These are phyloP conservation scores for Azolla pinnata DNA, from an alignment of 75 land plant genomes.

Conservation along the genomic window DNA sequence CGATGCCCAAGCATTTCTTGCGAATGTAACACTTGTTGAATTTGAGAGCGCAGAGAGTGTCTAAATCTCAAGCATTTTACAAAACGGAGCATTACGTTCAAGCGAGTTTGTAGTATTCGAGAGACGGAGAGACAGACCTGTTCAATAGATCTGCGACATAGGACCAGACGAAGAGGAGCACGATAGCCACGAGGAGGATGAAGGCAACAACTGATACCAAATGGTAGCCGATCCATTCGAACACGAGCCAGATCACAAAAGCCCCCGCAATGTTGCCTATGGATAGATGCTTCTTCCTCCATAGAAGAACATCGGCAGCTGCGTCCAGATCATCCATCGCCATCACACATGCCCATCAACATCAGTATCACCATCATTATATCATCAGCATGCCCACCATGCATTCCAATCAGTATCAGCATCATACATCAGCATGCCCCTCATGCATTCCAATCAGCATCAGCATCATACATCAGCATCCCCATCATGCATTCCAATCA, in stretches of 20 bases:
- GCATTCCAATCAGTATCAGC: too few relatives aligned
- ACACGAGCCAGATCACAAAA: conserved; percentile 36
- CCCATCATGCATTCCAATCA: too few relatives aligned
- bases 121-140: too few relatives aligned
- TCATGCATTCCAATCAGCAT: too few relatives aligned
- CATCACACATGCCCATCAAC: background rate
- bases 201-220: conserved; percentile 35
- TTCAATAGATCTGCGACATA: conserved; percentile 25
- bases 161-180: conserved; percentile 29
- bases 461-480: too few relatives aligned
- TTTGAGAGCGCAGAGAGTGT: too few relatives aligned
- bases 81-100: too few relatives aligned
- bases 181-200: conserved; percentile 17
- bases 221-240: conserved; percentile 40
- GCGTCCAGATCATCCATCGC: conserved; percentile 3
- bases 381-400: too few relatives aligned
- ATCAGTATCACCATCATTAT: background rate
- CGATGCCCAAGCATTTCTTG: too few relatives aligned
- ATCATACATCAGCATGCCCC: too few relatives aligned
- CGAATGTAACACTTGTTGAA: too few relatives aligned
- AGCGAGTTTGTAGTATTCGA: too few relatives aligned
- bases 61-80: background rate
- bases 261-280: conserved; percentile 27
- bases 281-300: conserved; percentile 42
- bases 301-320: conserved; percentile 56